phyloP scores from a whole-genome alignment of 2,329 filamentous ascomycete species.

The Xylaria sp. region DNA sequence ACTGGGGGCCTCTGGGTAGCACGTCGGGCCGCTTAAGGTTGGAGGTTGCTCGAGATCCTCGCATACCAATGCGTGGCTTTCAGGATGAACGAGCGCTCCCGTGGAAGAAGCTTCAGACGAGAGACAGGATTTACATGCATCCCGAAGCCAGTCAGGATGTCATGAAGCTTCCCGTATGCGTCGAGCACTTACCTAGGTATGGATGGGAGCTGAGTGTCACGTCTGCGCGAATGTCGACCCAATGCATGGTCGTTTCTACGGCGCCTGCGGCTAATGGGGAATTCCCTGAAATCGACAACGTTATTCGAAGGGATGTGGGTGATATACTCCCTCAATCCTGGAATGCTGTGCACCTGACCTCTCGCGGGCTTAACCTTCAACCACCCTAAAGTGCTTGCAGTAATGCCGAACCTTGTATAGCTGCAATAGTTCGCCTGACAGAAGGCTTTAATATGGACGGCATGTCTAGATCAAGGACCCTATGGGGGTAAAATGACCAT shows the following conservation, averaged over 20 bases:
- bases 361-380: background rate
- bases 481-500: slow-evolving; percentile 28
- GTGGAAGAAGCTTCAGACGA: background rate
- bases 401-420: slow-evolving; percentile 18
- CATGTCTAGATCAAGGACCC: slow-evolving; percentile 21
- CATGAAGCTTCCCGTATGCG: background rate
- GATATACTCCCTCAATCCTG: background rate
- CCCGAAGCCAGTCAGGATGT: background rate
- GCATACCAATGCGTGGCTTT: background rate
- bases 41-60: background rate
- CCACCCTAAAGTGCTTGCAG: background rate
- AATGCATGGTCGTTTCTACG: background rate
- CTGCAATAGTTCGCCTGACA: slow-evolving; percentile 7
- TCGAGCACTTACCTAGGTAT: background rate
- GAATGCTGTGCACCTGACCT: background rate
- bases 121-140: background rate
- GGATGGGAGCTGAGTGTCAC: background rate
- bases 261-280: background rate
- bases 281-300: background rate
- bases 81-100: background rate
- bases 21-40: background rate
- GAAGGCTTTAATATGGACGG: slow-evolving; percentile 16
- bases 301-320: background rate
- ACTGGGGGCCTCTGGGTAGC: background rate
- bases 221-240: background rate